A percentile compares a stretch with the other conserved stretches of the same genome.
Evolutionary conservation across 129 eudicot species (phyloP).

Genomic region (Deinandra increscens): DNA sequence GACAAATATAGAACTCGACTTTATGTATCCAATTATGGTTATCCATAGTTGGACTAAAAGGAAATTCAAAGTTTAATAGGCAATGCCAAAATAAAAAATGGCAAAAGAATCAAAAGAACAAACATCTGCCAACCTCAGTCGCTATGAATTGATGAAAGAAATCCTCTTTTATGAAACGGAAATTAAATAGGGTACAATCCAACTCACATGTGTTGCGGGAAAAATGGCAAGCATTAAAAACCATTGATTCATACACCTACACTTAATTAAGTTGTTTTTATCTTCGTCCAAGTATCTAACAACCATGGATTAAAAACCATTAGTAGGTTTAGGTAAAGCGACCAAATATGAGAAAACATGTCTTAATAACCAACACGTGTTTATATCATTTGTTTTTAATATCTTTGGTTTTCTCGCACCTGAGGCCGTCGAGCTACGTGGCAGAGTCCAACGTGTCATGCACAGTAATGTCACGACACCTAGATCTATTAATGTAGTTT

Average conservation of each 20-base stretch:
- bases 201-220: slow-evolving; percentile 32
- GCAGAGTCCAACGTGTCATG: no score
- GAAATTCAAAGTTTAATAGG: not conserved
- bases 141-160: slow-evolving; percentile 18
- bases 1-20: not conserved
- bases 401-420: no score
- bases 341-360: no score
- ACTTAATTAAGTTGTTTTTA: not conserved
- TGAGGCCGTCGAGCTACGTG: no score
- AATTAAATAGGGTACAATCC: slow-evolving; percentile 17
- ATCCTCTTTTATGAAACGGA: not conserved
- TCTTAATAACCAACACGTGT: no score
- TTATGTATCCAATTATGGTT: not conserved
- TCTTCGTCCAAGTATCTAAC: no score
- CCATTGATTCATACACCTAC: slow-evolving; percentile 27
- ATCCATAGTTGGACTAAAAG: not conserved
- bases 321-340: no score
- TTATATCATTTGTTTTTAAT: no score
- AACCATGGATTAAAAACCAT: no score
- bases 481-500: no score
- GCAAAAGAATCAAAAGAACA: slow-evolving; percentile 12
- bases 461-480: no score
- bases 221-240: slow-evolving; percentile 32
- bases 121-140: slow-evolving; percentile 20
- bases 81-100: not conserved